A percentile compares a stretch with the other conserved stretches of the same genome.
phyloP scores from a whole-genome alignment of 225 moss, liverwort and hornwort species.

The Lunularia cruciata region DNA sequence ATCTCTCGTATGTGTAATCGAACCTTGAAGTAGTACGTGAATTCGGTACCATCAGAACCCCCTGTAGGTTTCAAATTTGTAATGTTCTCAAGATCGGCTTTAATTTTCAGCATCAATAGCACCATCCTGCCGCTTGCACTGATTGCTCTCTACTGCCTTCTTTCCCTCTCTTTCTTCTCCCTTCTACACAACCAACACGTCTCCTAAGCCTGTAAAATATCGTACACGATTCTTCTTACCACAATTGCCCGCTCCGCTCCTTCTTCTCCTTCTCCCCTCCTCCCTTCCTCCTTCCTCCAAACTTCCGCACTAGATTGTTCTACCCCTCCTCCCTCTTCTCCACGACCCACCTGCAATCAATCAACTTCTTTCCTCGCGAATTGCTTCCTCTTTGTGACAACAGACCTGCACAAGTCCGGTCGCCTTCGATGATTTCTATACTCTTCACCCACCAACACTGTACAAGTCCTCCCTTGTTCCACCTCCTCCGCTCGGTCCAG shows the following conservation, averaged over 20 bases:
- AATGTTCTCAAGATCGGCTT: slow-evolving; percentile 88
- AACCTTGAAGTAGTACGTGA: slow-evolving; percentile 95
- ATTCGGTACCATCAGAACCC: slow-evolving; percentile 86
- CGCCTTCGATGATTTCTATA: too few relatives aligned
- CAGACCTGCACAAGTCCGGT: too few relatives aligned
- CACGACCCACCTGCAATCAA: too few relatives aligned
- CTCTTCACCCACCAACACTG: too few relatives aligned
- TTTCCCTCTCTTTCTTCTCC: neutral
- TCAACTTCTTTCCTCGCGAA: too few relatives aligned
- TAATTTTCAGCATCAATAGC: slow-evolving; percentile 76
- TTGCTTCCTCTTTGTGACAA: too few relatives aligned
- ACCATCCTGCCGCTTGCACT: slow-evolving; percentile 62
- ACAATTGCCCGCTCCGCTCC: too few relatives aligned
- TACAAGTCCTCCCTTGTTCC: too few relatives aligned
- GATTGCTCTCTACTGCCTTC: too few relatives aligned
- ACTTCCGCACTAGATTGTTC: neutral
- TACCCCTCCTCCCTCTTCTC: slow-evolving; percentile 1
- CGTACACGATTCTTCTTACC: neutral
- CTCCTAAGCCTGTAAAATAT: neutral
- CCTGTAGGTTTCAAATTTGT: slow-evolving; percentile 80
- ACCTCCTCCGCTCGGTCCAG: too few relatives aligned
- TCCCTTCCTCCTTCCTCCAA: neutral
- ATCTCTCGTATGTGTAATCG: neutral
- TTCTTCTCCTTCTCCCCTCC: neutral
- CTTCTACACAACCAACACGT: neutral